These are phyloP conservation scores for Colletotrichum zoysiae DNA, from an alignment of 2,329 filamentous ascomycete genomes.

Conservation along the genomic window DNA sequence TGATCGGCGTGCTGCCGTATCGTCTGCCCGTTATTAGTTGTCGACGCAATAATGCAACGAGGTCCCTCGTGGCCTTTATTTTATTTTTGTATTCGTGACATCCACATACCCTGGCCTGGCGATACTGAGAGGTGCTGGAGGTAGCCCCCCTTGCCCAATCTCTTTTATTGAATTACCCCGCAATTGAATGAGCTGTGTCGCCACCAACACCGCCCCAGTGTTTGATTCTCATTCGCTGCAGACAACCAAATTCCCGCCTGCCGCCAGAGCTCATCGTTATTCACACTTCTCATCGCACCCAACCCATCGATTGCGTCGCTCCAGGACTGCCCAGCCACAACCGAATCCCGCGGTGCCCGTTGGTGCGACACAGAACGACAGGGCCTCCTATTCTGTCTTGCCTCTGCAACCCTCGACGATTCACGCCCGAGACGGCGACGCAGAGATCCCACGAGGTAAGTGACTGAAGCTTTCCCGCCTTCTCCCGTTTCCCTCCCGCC, in stretches of 20 bases:
- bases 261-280: conserved; percentile 15
- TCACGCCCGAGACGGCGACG: conserved; percentile 12
- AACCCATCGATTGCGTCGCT: background rate
- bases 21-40: conserved; percentile 15
- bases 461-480: conserved; percentile 13
- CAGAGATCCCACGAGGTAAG: conserved; percentile 11
- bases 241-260: conserved; percentile 13
- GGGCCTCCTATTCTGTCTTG: background rate
- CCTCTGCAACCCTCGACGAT: conserved; percentile 6
- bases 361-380: conserved; percentile 26
- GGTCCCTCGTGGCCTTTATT: conserved; percentile 9
- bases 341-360: conserved; percentile 1
- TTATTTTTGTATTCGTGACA: background rate
- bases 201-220: background rate
- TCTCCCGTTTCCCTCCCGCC: conserved; percentile 23
- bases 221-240: conserved; percentile 18
- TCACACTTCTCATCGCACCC: conserved; percentile 19
- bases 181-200: conserved; percentile 18
- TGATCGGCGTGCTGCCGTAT: conserved; percentile 33
- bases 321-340: conserved; percentile 7
- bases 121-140: background rate
- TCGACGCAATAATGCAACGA: conserved; percentile 3
- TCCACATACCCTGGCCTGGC: background rate
- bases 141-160: background rate
- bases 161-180: conserved; percentile 34